A percentile compares a stretch with the other conserved stretches of the same genome.
These are phyloP conservation scores for Falciphora oryzae DNA, from an alignment of 2,329 filamentous ascomycete species.

Conservation along the genomic window DNA sequence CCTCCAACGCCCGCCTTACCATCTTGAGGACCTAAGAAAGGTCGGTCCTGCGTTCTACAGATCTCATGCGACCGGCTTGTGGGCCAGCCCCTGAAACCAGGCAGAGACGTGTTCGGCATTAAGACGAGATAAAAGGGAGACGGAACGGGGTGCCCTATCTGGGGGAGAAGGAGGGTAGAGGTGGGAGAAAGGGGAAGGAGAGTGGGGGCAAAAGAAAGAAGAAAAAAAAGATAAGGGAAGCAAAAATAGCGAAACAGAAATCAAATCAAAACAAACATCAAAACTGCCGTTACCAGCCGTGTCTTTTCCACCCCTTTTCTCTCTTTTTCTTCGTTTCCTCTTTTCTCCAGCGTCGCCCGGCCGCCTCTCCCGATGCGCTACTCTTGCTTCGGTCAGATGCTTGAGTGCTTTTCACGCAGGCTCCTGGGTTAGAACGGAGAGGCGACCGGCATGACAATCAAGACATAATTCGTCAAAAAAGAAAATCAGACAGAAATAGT, in stretches of 20 bases:
- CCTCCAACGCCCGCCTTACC: neutral
- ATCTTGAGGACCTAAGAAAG: neutral
- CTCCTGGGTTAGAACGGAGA: neutral
- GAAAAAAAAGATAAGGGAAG: neutral
- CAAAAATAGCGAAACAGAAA: neutral
- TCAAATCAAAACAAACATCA: neutral
- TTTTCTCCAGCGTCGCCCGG: neutral
- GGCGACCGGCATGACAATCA: neutral
- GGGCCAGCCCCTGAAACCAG: slow-evolving; percentile 9
- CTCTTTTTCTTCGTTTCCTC: neutral
- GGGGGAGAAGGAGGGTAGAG: neutral
- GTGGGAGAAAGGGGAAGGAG: neutral
- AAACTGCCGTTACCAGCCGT: neutral
- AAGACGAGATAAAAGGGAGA: slow-evolving; percentile 4
- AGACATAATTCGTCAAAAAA: neutral
- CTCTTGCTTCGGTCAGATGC: too few species aligned
- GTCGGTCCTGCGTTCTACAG: slow-evolving; percentile 3
- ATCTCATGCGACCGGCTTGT: slow-evolving; percentile 6
- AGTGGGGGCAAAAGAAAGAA: too few species aligned
- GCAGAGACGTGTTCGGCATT: slow-evolving; percentile 10
- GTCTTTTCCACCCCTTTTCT: neutral
- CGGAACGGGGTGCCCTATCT: neutral
- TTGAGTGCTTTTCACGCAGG: neutral
- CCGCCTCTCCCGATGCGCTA: neutral
- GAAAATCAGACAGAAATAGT: neutral